These are phyloP conservation scores for Leccinellum albellum DNA, from an alignment of 768 basidiomycete genomes.

Conservation along the genomic window DNA sequence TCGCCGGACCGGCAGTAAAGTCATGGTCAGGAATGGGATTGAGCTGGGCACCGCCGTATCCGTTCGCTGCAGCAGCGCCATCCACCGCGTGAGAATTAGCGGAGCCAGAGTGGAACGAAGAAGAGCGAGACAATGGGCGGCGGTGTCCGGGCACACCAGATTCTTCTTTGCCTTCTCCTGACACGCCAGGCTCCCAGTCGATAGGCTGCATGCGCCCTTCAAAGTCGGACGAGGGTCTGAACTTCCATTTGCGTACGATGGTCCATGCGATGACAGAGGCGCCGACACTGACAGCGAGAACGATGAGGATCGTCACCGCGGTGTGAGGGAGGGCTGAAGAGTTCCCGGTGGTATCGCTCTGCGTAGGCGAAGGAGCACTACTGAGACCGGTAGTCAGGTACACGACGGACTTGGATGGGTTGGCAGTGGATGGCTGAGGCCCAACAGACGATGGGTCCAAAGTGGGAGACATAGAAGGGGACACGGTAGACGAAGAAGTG, in stretches of 20 bases:
- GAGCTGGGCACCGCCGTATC: constrained; percentile 29
- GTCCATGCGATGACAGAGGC: constrained; percentile 79
- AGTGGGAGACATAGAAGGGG: constrained; percentile 16
- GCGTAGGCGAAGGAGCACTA: constrained; percentile 19
- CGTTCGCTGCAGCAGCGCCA: constrained; percentile 23
- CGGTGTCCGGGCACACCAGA: constrained; percentile 43
- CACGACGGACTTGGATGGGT: constrained; percentile 54
- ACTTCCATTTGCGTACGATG: constrained; percentile 89
- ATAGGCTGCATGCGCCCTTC: constrained; percentile 84
- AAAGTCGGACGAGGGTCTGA: constrained; percentile 74
- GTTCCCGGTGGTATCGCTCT: constrained; percentile 14
- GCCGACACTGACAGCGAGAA: constrained; percentile 64
- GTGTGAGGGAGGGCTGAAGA: constrained; percentile 41
- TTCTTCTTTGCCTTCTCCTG: constrained; percentile 36
- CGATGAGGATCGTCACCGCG: constrained; percentile 60
- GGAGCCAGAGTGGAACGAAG: constrained; percentile 63
- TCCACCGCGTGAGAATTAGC: constrained; percentile 33
- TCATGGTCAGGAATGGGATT: constrained; percentile 67
- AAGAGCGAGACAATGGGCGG: constrained; percentile 53
- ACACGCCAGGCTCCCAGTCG: constrained; percentile 72
- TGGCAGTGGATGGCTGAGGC: constrained; percentile 8
- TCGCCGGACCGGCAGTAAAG: constrained; percentile 60
- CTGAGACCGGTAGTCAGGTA: constrained; percentile 17
- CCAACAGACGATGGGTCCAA: constrained; percentile 14
- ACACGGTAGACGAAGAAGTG: constrained; percentile 16